Conservation (phyloP, 1,139 yeast species). For the Suhomyces panamericanus region DNA sequence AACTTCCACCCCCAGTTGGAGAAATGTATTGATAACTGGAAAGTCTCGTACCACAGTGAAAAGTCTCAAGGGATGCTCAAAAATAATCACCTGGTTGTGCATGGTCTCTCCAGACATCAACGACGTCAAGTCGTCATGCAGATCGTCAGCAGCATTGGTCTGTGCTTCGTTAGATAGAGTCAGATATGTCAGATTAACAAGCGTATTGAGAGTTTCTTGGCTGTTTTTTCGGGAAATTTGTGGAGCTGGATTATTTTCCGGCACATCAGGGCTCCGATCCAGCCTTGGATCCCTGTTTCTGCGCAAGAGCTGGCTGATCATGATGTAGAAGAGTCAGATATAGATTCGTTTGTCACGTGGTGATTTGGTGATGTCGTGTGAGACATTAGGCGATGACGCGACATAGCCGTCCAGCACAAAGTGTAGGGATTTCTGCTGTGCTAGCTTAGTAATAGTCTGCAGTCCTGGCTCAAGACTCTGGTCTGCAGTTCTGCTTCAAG, state of each 20-base stretch:
- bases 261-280: neutral
- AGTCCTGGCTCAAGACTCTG: no score
- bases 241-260: neutral
- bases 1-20: constrained; percentile 32
- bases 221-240: constrained; percentile 9
- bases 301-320: constrained; percentile 6
- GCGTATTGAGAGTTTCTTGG: constrained; percentile 18
- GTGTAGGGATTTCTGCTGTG: neutral
- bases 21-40: constrained; percentile 6
- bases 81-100: constrained; percentile 23
- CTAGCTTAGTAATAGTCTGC: no score
- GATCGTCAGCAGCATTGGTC: neutral
- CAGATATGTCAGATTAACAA: constrained; percentile 11
- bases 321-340: neutral
- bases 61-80: constrained; percentile 22
- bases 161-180: neutral
- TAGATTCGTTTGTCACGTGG: no score
- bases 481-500: no score
- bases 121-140: constrained; percentile 5
- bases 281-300: constrained; percentile 3
- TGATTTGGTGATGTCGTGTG: neutral
- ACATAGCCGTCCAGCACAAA: neutral
- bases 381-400: neutral
- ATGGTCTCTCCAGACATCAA: constrained; percentile 34
- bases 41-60: constrained; percentile 23